Conservation (phyloP, 371 early-diverging fungal genomes). For the Dinochytrium kinnereticum region DNA sequence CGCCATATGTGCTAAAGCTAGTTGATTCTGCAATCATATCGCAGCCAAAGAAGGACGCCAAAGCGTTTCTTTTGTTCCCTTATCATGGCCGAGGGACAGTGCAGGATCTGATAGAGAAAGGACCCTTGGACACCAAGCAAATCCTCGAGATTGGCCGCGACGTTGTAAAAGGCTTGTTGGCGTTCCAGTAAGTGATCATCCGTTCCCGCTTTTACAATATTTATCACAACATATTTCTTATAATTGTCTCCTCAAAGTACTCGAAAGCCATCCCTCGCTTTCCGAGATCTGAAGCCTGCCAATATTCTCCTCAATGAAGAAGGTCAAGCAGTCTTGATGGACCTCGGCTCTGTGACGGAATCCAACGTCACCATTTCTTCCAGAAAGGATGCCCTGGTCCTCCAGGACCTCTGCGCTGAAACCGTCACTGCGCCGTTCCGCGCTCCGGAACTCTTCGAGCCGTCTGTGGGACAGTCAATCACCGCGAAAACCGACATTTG, state of each 20-base stretch:
- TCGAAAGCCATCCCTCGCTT: constrained; percentile 52
- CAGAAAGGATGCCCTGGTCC: constrained; percentile 48
- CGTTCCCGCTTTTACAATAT: background rate
- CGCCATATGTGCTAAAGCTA: constrained; percentile 45
- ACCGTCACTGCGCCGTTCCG: constrained; percentile 58
- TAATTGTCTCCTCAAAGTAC: constrained; percentile 22
- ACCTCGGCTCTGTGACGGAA: constrained; percentile 54
- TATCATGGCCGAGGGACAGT: constrained; percentile 47
- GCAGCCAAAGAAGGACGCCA: constrained; percentile 20
- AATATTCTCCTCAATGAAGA: constrained; percentile 48
- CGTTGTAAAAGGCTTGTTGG: constrained; percentile 48
- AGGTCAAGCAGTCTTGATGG: constrained; percentile 48
- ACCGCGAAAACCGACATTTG: constrained; percentile 41
- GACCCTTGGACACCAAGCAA: constrained; percentile 25
- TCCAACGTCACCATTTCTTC: constrained; percentile 42
- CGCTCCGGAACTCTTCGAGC: constrained; percentile 60
- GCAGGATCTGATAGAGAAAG: constrained; percentile 53
- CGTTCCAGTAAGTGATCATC: constrained; percentile 50
- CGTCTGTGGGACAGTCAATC: constrained; percentile 42
- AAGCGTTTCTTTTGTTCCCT: constrained; percentile 53
- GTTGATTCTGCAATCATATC: constrained; percentile 42
- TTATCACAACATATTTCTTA: background rate
- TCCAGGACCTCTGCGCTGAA: constrained; percentile 56
- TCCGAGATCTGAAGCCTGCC: constrained; percentile 58
- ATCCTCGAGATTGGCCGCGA: constrained; percentile 47